Evolutionary conservation across 1,284 basidiomycete genomes (phyloP).

Genomic region (Rhizoctonia solani): DNA sequence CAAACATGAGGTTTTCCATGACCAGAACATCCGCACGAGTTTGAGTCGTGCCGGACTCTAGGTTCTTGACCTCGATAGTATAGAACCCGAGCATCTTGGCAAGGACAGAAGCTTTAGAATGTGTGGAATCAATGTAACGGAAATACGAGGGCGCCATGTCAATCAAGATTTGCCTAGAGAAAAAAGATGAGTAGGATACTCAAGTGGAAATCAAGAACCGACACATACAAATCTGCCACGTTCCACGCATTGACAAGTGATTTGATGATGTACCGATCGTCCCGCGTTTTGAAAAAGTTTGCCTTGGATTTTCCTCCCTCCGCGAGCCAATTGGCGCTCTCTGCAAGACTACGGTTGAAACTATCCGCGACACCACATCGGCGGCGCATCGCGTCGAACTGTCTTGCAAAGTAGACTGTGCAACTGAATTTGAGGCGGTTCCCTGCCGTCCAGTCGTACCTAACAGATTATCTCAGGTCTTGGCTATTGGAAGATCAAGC

Average conservation of each 20-base stretch:
- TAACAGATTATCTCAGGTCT: neutral
- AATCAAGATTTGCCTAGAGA: conserved; percentile 67
- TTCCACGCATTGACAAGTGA: conserved; percentile 82
- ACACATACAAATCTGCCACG: conserved; percentile 73
- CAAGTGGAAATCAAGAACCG: neutral
- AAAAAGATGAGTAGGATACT: neutral
- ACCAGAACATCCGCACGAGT: conserved; percentile 73
- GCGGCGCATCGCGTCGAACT: conserved; percentile 68
- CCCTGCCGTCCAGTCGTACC: conserved; percentile 66
- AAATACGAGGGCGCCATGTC: conserved; percentile 78
- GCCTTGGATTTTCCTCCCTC: conserved; percentile 54
- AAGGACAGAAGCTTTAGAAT: conserved; percentile 65
- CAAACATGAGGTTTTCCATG: conserved; percentile 80
- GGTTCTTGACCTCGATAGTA: conserved; percentile 71
- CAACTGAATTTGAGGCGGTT: conserved; percentile 73
- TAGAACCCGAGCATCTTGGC: conserved; percentile 80
- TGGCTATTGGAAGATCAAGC: neutral
- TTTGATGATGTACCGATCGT: conserved; percentile 79
- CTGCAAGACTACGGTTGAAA: conserved; percentile 63
- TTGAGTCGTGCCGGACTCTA: conserved; percentile 66
- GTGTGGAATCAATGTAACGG: conserved; percentile 69
- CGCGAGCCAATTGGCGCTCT: conserved; percentile 67
- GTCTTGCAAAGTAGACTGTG: conserved; percentile 76
- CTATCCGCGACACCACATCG: conserved; percentile 67
- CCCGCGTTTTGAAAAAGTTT: conserved; percentile 77